These are phyloP conservation scores for Coniochaeta sp. DNA, from an alignment of 2,329 filamentous ascomycete genomes.

Conservation along the genomic window DNA sequence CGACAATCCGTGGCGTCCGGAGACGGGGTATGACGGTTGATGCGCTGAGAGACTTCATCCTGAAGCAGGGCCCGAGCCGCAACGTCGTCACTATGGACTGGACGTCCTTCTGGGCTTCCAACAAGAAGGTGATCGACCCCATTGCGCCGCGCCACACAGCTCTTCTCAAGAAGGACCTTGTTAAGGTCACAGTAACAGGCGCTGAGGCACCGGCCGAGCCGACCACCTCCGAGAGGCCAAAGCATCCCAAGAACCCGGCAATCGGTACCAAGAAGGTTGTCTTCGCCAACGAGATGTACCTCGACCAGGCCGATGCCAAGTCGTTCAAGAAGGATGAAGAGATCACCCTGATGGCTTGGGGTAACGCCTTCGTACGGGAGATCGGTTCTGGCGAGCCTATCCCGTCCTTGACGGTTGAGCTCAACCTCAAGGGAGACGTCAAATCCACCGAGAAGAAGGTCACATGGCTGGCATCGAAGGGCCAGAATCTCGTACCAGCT, in stretches of 20 bases:
- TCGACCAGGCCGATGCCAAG: slow-evolving; percentile 83
- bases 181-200: slow-evolving; percentile 63
- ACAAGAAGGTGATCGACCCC: slow-evolving; percentile 79
- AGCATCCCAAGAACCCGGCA: slow-evolving; percentile 82
- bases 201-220: slow-evolving; percentile 57
- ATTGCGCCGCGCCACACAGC: slow-evolving; percentile 68
- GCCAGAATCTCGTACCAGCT: slow-evolving; percentile 69
- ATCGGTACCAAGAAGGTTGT: slow-evolving; percentile 81
- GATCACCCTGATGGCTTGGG: slow-evolving; percentile 96
- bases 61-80: slow-evolving; percentile 76
- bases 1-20: slow-evolving; percentile 72
- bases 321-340: slow-evolving; percentile 80
- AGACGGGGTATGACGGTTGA: slow-evolving; percentile 73
- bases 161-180: slow-evolving; percentile 62
- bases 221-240: slow-evolving; percentile 68
- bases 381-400: slow-evolving; percentile 53
- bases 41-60: slow-evolving; percentile 74
- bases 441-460: slow-evolving; percentile 96
- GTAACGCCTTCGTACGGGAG: slow-evolving; percentile 73
- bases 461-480: slow-evolving; percentile 77
- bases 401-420: slow-evolving; percentile 67
- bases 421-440: slow-evolving; percentile 89
- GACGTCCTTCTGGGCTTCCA: slow-evolving; percentile 61
- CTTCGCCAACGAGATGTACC: slow-evolving; percentile 65
- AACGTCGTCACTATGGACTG: slow-evolving; percentile 83